These are phyloP conservation scores for Arthrinium puccinioides DNA, from an alignment of 2,329 filamentous ascomycete species.

Conservation along the genomic window DNA sequence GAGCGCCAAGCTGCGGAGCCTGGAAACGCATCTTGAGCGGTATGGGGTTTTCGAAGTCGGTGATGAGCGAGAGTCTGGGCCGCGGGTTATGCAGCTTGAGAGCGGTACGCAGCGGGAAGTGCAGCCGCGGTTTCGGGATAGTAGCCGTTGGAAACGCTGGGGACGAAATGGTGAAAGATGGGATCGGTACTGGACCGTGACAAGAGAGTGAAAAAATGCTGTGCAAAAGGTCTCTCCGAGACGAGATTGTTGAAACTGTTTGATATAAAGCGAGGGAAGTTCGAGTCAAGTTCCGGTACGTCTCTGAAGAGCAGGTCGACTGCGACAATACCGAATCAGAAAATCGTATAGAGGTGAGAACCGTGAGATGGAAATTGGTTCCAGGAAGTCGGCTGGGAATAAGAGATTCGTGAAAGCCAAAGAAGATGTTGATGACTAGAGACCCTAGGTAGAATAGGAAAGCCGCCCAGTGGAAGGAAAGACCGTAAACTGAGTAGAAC, in stretches of 20 bases:
- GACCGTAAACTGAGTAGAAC: slow-evolving; percentile 10
- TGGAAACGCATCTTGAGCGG: slow-evolving; percentile 34
- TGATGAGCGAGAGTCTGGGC: slow-evolving; percentile 36
- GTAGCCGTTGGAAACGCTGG: slow-evolving; percentile 20
- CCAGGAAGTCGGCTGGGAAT: slow-evolving; percentile 13
- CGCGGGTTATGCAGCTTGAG: slow-evolving; percentile 16
- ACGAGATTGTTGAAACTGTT: no score
- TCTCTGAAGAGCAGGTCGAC: slow-evolving; percentile 13
- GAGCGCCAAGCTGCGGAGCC: slow-evolving; percentile 54
- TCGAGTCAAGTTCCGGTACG: no score
- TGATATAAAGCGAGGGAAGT: slow-evolving; percentile 6
- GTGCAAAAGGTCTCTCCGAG: background rate
- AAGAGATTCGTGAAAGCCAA: slow-evolving; percentile 14
- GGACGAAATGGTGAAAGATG: slow-evolving; percentile 23
- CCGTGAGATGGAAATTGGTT: slow-evolving; percentile 9
- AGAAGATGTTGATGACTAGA: slow-evolving; percentile 14
- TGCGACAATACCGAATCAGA: no score
- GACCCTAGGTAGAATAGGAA: slow-evolving; percentile 13
- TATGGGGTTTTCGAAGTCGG: slow-evolving; percentile 21
- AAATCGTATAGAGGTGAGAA: slow-evolving; percentile 5
- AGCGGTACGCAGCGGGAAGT: slow-evolving; percentile 32
- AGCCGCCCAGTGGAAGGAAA: slow-evolving; percentile 13
- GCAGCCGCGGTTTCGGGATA: slow-evolving; percentile 34
- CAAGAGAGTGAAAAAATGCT: background rate
- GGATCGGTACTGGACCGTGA: slow-evolving; percentile 9